Conservation (phyloP, 2,329 filamentous ascomycete genomes). For the Botryotinia globosa region DNA sequence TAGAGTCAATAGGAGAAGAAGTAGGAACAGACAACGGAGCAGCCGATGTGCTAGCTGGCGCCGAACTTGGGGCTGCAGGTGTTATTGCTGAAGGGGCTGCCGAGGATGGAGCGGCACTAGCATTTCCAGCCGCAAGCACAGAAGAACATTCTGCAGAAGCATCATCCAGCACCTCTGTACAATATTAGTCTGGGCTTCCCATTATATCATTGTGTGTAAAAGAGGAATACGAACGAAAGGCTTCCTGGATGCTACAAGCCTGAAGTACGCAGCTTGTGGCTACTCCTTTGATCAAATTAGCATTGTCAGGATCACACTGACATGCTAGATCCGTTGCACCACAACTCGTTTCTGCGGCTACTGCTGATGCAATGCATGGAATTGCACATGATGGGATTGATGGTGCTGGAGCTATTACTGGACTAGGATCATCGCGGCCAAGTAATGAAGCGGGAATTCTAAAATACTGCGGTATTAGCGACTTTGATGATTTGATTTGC, state of each 20-base stretch:
- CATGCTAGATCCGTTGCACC: not conserved
- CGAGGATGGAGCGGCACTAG: not conserved
- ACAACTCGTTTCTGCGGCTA: not conserved
- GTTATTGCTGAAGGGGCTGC: too few relatives aligned
- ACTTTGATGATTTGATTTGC: not conserved
- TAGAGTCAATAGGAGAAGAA: not conserved
- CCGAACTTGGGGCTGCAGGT: not conserved
- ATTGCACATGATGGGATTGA: conserved; percentile 12
- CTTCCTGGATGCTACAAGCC: not conserved
- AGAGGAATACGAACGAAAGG: not conserved
- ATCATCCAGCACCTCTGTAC: not conserved
- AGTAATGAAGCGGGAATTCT: not conserved
- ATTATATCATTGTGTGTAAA: not conserved
- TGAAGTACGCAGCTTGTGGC: not conserved
- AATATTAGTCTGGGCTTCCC: not conserved
- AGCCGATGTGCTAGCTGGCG: not conserved
- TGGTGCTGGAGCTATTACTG: not conserved
- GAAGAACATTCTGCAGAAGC: conserved; percentile 10
- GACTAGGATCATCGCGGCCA: not conserved
- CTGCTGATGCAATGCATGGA: not conserved
- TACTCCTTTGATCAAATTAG: not conserved
- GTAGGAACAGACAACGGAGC: not conserved
- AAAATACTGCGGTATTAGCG: not conserved
- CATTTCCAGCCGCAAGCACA: not conserved
- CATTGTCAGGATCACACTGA: conserved; percentile 4